phyloP scores from a whole-genome alignment of 1,284 basidiomycete genomes.

The Entoloma clypeatum region DNA sequence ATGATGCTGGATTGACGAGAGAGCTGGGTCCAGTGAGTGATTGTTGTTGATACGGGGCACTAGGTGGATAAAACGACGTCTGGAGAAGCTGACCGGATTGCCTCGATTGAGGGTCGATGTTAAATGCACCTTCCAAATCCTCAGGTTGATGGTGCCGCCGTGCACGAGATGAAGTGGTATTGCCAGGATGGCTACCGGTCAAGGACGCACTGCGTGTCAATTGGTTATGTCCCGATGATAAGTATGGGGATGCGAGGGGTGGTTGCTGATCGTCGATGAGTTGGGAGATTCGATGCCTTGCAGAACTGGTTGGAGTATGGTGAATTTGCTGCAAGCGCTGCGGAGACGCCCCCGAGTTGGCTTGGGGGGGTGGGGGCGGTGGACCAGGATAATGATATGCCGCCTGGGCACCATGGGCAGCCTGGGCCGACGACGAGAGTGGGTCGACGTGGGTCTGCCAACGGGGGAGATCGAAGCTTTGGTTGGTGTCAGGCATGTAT shows the following conservation, averaged over 20 bases:
- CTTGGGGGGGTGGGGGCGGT: slow-evolving; percentile 43
- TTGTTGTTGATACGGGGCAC: slow-evolving; percentile 53
- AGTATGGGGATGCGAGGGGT: slow-evolving; percentile 47
- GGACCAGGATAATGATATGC: slow-evolving; percentile 45
- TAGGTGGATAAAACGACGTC: slow-evolving; percentile 57
- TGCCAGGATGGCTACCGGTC: slow-evolving; percentile 42
- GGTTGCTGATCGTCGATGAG: slow-evolving; percentile 56
- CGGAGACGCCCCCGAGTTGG: slow-evolving; percentile 29
- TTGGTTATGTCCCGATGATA: slow-evolving; percentile 45
- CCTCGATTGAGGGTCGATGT: slow-evolving; percentile 41
- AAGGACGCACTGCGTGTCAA: slow-evolving; percentile 66
- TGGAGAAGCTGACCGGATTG: slow-evolving; percentile 30
- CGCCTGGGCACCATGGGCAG: slow-evolving; percentile 56
- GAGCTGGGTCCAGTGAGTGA: slow-evolving; percentile 36
- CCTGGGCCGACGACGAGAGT: slow-evolving; percentile 58
- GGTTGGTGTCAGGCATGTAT: slow-evolving; percentile 47
- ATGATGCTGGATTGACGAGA: slow-evolving; percentile 29
- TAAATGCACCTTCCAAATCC: slow-evolving; percentile 68
- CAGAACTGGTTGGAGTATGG: slow-evolving; percentile 36
- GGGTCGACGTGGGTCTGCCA: slow-evolving; percentile 72
- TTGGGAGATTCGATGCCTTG: slow-evolving; percentile 59
- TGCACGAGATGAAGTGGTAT: slow-evolving; percentile 35
- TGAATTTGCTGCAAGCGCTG: slow-evolving; percentile 36
- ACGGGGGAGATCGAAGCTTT: slow-evolving; percentile 69
- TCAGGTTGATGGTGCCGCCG: slow-evolving; percentile 61